phyloP scores from a whole-genome alignment of 176 grass and related monocot species.

The Oryza rufipogon region DNA sequence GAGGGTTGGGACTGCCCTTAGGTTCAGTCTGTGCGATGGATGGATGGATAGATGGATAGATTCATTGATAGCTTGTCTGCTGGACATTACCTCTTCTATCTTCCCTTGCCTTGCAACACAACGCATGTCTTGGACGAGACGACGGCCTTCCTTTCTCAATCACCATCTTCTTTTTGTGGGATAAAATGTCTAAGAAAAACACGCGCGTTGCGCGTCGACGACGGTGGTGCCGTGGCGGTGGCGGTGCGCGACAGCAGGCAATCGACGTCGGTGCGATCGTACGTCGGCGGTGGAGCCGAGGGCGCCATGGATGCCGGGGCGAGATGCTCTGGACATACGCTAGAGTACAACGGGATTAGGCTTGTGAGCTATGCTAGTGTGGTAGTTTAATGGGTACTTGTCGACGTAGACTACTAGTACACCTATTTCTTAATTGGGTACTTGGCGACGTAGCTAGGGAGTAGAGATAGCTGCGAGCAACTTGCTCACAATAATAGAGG shows the following conservation, averaged over 20 bases:
- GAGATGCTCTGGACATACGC: conserved; percentile 45
- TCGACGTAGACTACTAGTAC: conserved; percentile 10
- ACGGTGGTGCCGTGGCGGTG: neutral
- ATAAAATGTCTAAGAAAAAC: neutral
- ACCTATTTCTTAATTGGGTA: conserved; percentile 10
- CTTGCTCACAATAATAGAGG: conserved; percentile 30
- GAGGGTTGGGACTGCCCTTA: too few relatives aligned
- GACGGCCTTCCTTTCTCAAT: neutral
- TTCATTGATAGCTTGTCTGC: neutral
- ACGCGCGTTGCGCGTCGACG: neutral
- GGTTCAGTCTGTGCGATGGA: conserved; percentile 15
- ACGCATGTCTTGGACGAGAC: too few relatives aligned
- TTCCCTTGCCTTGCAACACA: too few relatives aligned
- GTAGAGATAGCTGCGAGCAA: neutral
- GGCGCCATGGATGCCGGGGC: conserved; percentile 31
- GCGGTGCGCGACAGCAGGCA: neutral
- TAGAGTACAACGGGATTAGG: conserved; percentile 36
- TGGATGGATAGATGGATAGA: neutral
- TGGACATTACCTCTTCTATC: conserved; percentile 19
- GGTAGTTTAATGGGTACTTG: conserved; percentile 34
- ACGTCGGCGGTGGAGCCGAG: conserved; percentile 43
- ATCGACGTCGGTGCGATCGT: conserved; percentile 27
- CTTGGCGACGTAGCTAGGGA: neutral
- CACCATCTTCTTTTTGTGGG: neutral
- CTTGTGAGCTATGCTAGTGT: conserved; percentile 2